Conservation (phyloP, 2,329 filamentous ascomycete species). For the Alternaria sp. region DNA sequence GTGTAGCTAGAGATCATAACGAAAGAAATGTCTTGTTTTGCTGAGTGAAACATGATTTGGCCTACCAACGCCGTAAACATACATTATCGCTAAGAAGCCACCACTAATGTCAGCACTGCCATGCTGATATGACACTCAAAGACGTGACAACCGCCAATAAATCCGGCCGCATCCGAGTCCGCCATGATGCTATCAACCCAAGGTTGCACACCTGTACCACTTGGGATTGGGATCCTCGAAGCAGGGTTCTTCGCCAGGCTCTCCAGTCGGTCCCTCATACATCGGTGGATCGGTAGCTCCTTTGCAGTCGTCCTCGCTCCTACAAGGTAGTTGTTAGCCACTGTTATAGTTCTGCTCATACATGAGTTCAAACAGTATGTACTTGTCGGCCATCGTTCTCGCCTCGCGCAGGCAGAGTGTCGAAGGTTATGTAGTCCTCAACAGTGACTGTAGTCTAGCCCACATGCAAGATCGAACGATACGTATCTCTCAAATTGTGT, state of each 20-base stretch:
- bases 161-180: neutral
- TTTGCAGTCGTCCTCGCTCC: slow-evolving; percentile 9
- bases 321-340: neutral
- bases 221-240: slow-evolving; percentile 19
- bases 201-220: slow-evolving; percentile 19
- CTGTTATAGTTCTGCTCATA: neutral
- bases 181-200: neutral
- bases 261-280: slow-evolving; percentile 10
- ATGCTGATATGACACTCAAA: neutral
- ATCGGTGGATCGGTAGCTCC: neutral
- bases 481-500: neutral
- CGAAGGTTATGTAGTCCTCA: too few species aligned
- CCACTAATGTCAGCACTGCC: too few species aligned
- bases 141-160: fast-evolving
- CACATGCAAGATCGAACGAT: too few species aligned
- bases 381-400: neutral
- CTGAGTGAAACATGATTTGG: neutral
- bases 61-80: neutral
- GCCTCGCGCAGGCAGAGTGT: too few species aligned
- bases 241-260: slow-evolving; percentile 8
- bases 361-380: neutral
- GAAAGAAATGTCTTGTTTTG: neutral
- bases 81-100: too few species aligned
- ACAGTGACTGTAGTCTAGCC: too few species aligned
- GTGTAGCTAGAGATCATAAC: neutral